Base-by-base conservation (phyloP, 2,329 filamentous ascomycete species). In the Whalleya microplaca region DNA sequence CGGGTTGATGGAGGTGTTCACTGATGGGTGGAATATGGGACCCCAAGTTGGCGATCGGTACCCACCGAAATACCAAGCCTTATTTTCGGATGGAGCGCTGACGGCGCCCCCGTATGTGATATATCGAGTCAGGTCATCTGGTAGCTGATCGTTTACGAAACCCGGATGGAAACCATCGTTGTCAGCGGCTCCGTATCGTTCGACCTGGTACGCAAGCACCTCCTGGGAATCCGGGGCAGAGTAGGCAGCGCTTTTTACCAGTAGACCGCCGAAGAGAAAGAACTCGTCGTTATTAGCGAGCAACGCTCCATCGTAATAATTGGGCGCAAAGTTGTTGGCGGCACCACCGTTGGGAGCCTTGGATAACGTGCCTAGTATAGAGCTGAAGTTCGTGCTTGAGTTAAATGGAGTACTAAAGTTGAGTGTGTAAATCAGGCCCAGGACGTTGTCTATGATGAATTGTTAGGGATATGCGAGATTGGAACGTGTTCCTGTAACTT, bases 11-110 rank as follows among this genome's bases (percentile, higher is more conserved):
- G 75, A 74, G 0, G 70, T 65, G 27, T 78, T 75, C 4, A n/a
- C 14, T 1, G 56, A 50, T 6, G 67, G 50, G 9, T 67, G 66
- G 53, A 76, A 78, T 43, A 90, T 80, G 0, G 77, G 72, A 0
- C 84, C 84, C 64, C 74, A 79, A 12, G 72, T 71, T 0, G 76
- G 70, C 0, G 84, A 78, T 14, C 76, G 80, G 70, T 88, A 73
- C 0, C 89, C 89, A 0, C 85, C 84, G 61, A 91, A 89, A 64
- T 91, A 91, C 76, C 85, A 91, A 0, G 86, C 87, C 62, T 85
- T 80, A 60, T 90, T 87, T 70, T 91, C 88, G 0, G 87, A 90
- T 0, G 88, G 87, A 0, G 83, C 85, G 43, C 78, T 89, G 10
- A 80, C 85, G 0, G 80, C 81, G 1, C 82, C 88, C 18, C 89